Evolutionary conservation across 495 filamentous ascomycete species (phyloP), one percentile per base, ranked within the genome.

Genomic region (Alectoria sarmentosa): DNA sequence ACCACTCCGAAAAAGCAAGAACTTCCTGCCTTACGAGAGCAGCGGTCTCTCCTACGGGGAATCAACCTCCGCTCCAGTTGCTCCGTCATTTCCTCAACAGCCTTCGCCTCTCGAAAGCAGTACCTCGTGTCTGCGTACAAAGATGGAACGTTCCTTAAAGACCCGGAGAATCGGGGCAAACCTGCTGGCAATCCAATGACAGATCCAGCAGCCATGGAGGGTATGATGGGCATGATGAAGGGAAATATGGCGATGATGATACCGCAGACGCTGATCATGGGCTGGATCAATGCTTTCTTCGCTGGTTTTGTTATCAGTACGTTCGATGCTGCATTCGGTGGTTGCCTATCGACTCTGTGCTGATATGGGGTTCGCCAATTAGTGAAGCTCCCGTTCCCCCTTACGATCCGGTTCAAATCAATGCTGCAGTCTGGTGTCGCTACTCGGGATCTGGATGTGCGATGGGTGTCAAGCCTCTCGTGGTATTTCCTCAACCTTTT

Each of bases 181-280:
- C 88, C 91, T 32, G 88, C 90, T 17, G 86, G 90, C 59, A 98
- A 98, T 76, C 94, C 95, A 26, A 92, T 98, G 90, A 89, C 87
- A 41, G 94, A 98, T 76, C 94, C 94, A n/a, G 89, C 87, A 58
- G 91, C 90, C 58, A 98, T 98, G 95, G 95, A 98, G 72, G 92
- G 90, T 63, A 97, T 98, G 93, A 98, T 98, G 94, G 93, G 93
- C 63, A 96, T 96, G 91, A 90, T 98, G 86, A 98, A 97, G 85
- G 91, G 91, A 60, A 96, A 98, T 71, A 96, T 98, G 90, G 92
- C 93, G 68, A 98, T 96, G 94, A 98, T 98, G 82, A 91, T 98
- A 48, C 95, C 94, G 56, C 96, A 98, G 75, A 98, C 92, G 6
- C 76, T 98, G 75, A 98, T 98, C 67, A 98, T 98, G 94, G 91